A percentile compares a stretch with the other conserved stretches of the same genome.
Evolutionary conservation across 1,284 basidiomycete genomes (phyloP).

Genomic region (Paramarasmius palmivorus): DNA sequence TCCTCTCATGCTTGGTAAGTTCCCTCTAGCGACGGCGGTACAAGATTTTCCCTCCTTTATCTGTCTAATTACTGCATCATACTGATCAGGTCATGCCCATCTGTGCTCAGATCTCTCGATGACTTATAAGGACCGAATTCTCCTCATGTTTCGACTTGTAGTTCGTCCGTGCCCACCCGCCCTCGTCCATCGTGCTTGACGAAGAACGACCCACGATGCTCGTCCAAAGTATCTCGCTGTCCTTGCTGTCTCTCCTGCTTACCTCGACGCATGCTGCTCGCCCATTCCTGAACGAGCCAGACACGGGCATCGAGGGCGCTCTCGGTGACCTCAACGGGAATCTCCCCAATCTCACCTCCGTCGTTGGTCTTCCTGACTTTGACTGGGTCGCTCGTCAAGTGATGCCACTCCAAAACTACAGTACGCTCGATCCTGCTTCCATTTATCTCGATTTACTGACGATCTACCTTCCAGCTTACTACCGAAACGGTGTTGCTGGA

Average conservation of each 20-base stretch:
- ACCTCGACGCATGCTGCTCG: not conserved
- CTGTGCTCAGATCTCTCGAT: too few relatives aligned
- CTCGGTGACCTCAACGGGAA: not conserved
- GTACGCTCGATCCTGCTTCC: too few relatives aligned
- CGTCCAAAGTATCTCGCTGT: not conserved
- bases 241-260: not conserved
- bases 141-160: too few relatives aligned
- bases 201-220: not conserved
- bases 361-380: constrained; percentile 3
- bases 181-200: too few relatives aligned
- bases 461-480: not conserved
- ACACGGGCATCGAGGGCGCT: not conserved
- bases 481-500: not conserved
- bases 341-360: constrained; percentile 2
- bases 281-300: constrained; percentile 6
- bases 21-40: too few relatives aligned
- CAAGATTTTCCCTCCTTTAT: too few relatives aligned
- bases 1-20: too few relatives aligned
- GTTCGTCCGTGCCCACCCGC: too few relatives aligned
- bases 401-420: not conserved
- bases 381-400: constrained; percentile 3
- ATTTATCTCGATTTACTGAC: not conserved
- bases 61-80: too few relatives aligned
- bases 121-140: too few relatives aligned
- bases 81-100: too few relatives aligned